phyloP scores from a whole-genome alignment of 352 stramenopile species.

The Globisporangium yorkense region DNA sequence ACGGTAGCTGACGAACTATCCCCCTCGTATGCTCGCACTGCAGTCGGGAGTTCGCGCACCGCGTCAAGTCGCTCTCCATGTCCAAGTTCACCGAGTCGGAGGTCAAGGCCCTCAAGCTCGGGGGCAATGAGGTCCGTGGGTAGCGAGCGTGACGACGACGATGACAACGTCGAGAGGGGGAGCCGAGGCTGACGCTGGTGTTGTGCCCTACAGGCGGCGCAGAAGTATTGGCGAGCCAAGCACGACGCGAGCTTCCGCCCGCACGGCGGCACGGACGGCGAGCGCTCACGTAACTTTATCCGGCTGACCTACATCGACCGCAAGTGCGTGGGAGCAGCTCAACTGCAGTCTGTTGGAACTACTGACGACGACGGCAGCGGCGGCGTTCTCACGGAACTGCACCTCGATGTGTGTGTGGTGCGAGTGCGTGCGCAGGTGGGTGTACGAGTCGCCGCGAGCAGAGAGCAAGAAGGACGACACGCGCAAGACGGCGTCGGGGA shows the following conservation, averaged over 20 bases:
- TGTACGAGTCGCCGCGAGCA: conserved; percentile 61
- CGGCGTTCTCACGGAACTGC: no score
- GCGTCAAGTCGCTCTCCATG: conserved; percentile 93
- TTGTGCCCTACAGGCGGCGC: conserved; percentile 37
- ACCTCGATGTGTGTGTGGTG: neutral
- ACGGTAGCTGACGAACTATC: no score
- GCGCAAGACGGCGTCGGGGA: conserved; percentile 23
- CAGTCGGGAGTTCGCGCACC: conserved; percentile 89
- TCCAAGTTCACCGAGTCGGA: conserved; percentile 91
- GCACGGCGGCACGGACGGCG: conserved; percentile 60
- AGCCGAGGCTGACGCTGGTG: neutral
- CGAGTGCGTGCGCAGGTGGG: conserved; percentile 36
- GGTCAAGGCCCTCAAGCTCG: conserved; percentile 85
- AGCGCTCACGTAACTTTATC: conserved; percentile 88
- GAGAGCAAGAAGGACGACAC: conserved; percentile 39
- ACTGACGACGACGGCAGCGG: neutral
- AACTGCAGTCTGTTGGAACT: neutral
- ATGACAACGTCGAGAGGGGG: no score
- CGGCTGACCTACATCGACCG: conserved; percentile 83
- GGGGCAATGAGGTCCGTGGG: conserved; percentile 78
- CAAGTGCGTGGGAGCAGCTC: conserved; percentile 38
- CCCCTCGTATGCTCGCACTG: neutral
- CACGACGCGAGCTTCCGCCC: conserved; percentile 79
- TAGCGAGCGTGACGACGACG: no score
- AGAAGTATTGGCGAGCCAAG: conserved; percentile 83